Evolutionary conservation across 1,284 basidiomycete species (phyloP), one percentile per base, ranked within the genome.

Genomic region (Cystobasidium sp.): DNA sequence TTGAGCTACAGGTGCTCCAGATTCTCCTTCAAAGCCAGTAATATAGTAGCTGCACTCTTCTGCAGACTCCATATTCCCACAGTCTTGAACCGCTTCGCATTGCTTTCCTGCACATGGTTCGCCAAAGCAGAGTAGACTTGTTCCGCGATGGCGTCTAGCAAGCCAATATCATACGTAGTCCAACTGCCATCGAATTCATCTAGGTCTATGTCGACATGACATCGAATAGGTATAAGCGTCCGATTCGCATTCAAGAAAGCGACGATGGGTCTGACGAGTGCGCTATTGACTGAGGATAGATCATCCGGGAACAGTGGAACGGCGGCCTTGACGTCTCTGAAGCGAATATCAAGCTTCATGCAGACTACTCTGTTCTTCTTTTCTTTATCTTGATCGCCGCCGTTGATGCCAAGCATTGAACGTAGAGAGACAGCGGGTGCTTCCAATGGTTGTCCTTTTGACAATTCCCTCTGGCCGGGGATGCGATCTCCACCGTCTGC

Each of bases 201-300:
- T 69, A 95, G 83, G 76, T 91, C 87, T 79, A 93, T 90, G 37
- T 90, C 88, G 4, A 96, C 89, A 73, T 89, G 87, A 81, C 93
- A 96, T 77, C 90, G 91, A 70, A 97, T 94, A 10, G 94, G 94
- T 2, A 97, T 88, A 76, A 97, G 83, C 0, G 95, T 97, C 76
- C 90, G 88, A 81, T 97, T 95, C 0, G 91, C 90, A 92, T 97
- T 97, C 88, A 99, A 97, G 81, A 99, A 99, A 0, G 94, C 95
- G 6, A 99, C 97, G 77, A 99, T 98, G 4, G 97, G 96, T 74
- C 97, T 84, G 53, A 97, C 91, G 43, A 99, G 85, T n/a, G 96
- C 97, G 80, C 91, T 93, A 80, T 96, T 96, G 76, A 91, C 90
- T 81, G 97, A 93, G 68, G 91, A 93, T 73, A 99, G 81, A 79